Percentiles rank a stretch among this genome's conserved stretches.
These are phyloP conservation scores for Rutstroemia sp. DNA, from an alignment of 2,329 filamentous ascomycete species.

Conservation along the genomic window DNA sequence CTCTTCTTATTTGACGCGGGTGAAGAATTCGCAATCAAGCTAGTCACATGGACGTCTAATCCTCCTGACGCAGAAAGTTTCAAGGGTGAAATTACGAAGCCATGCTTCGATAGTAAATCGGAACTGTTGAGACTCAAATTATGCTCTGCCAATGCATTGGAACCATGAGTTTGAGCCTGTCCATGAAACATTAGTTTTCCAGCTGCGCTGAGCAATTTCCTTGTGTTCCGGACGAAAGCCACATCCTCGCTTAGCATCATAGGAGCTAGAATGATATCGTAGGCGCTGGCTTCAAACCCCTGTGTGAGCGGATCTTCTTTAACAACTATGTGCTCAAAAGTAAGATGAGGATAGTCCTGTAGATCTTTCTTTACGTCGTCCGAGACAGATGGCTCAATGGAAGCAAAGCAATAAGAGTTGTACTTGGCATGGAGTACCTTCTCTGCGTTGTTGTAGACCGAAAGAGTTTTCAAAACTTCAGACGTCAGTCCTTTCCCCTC, in stretches of 20 bases:
- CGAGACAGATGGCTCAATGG: neutral
- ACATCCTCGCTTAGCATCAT: neutral
- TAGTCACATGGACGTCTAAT: neutral
- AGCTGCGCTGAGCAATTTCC: neutral
- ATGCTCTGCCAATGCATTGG: neutral
- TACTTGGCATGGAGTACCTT: neutral
- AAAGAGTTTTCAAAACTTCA: neutral
- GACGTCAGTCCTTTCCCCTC: conserved; percentile 14
- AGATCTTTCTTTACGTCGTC: neutral
- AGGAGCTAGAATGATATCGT: neutral
- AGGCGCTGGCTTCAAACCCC: neutral
- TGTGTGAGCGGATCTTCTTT: neutral
- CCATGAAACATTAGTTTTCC: neutral
- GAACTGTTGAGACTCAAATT: neutral
- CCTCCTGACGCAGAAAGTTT: neutral
- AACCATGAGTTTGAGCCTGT: neutral
- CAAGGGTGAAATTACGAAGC: neutral
- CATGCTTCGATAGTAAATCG: neutral
- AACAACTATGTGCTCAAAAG: neutral
- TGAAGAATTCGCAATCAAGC: neutral
- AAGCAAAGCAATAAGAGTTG: neutral
- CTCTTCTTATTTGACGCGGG: neutral
- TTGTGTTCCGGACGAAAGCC: neutral
- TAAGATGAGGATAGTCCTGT: neutral
- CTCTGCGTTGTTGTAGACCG: neutral